Evolutionary conservation across 352 stramenopile species (phyloP), one percentile per base, ranked within the genome.

Genomic region (Globisporangium irregulare): DNA sequence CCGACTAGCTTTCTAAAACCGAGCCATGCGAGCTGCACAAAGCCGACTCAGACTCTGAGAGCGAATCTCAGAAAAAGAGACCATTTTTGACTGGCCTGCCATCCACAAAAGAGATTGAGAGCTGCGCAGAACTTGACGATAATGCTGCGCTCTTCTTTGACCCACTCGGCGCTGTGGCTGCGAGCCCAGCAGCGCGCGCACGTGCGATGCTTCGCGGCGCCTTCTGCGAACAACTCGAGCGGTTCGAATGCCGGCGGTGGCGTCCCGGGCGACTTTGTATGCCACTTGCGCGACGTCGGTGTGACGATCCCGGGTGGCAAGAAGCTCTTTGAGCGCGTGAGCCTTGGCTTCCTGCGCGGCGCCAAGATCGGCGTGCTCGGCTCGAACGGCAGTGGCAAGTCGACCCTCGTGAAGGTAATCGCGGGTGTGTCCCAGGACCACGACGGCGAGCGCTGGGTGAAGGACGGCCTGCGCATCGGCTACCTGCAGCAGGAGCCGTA

Each of bases 381-480:
- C 15, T 72, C 96, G 4, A 99, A 99, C 74, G 97, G 97, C 60
- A 97, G 75, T 46, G 94, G 94, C 64, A 99, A 98, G 73, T 98
- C 93, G 36, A 99, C 97, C 43, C 80, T 99, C 15, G 81, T 99
- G 12, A 99, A 99, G 80, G 86, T 99, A 20, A 92, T 99, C 70
- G 91, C 90, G 3, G 95, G 97, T 24, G 95, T 98, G 15, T 77
- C 73, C 64, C 82, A 73, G 12, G 88, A 97, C 70, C 94, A 90
- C 66, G 89, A 97, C 67, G 91, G 91, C 27, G 87, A 96, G 72
- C 78, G 91, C 12, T 97, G 90, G 91, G 79, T 92, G 43, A 94
- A 96, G 66, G 81, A 89, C 43, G 90, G 86, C 12, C 64, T 97
- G 4, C 89, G 91, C 62, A 85, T 97, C 25, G 89, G 90, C 20